phyloP scores from a whole-genome alignment of 2,329 filamentous ascomycete genomes.

The Microcyclosporella mali region DNA sequence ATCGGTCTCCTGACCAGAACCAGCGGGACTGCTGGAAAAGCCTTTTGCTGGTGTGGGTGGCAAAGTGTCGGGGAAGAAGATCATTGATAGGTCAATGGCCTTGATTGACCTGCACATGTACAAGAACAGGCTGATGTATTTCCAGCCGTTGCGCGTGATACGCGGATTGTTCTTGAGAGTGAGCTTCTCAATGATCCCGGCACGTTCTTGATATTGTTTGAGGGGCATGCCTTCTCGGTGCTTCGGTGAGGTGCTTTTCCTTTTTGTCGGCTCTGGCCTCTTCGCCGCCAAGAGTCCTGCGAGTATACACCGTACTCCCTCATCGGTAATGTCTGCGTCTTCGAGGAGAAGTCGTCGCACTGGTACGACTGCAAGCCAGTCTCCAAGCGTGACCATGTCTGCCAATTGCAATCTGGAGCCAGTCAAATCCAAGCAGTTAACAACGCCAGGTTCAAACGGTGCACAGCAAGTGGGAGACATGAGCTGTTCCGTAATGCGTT shows the following conservation, averaged over 20 bases:
- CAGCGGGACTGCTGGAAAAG: conserved; percentile 24
- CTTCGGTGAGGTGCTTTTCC: conserved; percentile 24
- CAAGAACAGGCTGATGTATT: conserved; percentile 79
- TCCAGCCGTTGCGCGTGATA: conserved; percentile 83
- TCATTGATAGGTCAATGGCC: conserved; percentile 77
- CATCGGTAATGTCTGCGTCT: conserved; percentile 79
- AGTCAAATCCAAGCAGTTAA: conserved; percentile 75
- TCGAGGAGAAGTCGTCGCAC: conserved; percentile 81
- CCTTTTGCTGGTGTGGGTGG: conserved; percentile 22
- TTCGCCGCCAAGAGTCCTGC: conserved; percentile 79
- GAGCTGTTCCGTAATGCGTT: conserved; percentile 86
- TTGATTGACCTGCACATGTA: conserved; percentile 85
- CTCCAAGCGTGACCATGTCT: conserved; percentile 80
- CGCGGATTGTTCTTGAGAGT: conserved; percentile 84
- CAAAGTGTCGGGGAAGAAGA: conserved; percentile 60
- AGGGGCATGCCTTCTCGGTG: conserved; percentile 22
- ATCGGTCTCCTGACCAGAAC: conserved; percentile 36
- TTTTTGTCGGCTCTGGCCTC: conserved; percentile 46
- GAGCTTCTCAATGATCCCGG: conserved; percentile 77
- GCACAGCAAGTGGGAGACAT: conserved; percentile 61
- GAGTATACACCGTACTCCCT: conserved; percentile 78
- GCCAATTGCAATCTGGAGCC: conserved; percentile 76
- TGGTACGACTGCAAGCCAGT: conserved; percentile 90
- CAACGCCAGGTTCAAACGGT: conserved; percentile 61
- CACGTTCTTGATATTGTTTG: conserved; percentile 38